Evolutionary conservation across 257 asterid species (phyloP), one percentile per base, ranked within the genome.

Genomic region (Euphrasia confusa): DNA sequence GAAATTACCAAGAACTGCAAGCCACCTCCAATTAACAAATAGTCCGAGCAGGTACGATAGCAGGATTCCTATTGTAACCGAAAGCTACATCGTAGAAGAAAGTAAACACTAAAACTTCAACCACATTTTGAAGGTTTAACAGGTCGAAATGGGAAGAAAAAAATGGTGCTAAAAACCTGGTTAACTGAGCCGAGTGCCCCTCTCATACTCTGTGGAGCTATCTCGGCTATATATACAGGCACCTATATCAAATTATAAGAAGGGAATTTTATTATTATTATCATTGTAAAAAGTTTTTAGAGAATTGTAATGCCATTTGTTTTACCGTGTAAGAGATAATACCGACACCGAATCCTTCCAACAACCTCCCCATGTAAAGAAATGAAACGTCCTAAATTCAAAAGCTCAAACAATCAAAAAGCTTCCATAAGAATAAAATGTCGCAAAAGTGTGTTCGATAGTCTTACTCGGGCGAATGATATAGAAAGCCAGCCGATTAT

Each of bases 301-400:
- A 17, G 15, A 54, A 18, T 14, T 10, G 18, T 37, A 63, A 35
- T 14, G 61, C 58, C 49, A 61, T 40, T 39, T 17, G 65, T 18
- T 35, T 60, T 82, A 89, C 99, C 76, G 76, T 68, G 70, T 93
- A 93, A 65, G 99, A 93, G 71, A 93, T 87, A 58, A 89, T 85
- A 35, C 99, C 97, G 4, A 93, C 97, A 50, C 99, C 99, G 65
- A 89, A 93, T 53, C 99, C 99, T 79, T 87, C 97, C 79, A 90
- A 65, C 80, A 93, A 77, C 73, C 99, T 82, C 77, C 99, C 97
- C 94, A 93, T 83, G 90, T 93, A 87, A 61, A 93, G 83, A 80
- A 93, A 87, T 4, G 97, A 90, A 17, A 32, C 65, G 66, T 90
- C 96, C 96, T 87, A 68, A 45, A 54, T 56, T 30, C 37, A 42